Conservation (phyloP, 495 filamentous ascomycete species). For the Mytilinidion resinicola region DNA sequence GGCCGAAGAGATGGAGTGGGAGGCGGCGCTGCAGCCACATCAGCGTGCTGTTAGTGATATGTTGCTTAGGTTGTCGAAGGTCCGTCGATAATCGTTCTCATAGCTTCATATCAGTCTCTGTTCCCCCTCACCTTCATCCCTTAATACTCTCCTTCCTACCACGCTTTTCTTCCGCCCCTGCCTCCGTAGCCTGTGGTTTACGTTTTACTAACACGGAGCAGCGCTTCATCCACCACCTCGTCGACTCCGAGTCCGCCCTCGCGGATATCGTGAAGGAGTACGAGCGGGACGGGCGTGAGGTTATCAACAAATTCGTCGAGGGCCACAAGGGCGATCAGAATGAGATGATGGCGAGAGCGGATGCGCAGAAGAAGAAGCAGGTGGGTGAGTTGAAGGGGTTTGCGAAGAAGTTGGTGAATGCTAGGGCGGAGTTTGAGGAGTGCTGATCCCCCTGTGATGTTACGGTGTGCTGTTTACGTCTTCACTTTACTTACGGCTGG, state of each 20-base stretch:
- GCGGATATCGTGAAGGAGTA: conserved; percentile 13
- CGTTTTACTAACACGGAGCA: neutral
- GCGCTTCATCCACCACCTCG: conserved; percentile 15
- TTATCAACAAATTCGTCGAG: conserved; percentile 8
- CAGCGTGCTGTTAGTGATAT: conserved; percentile 13
- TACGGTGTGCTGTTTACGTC: too few relatives aligned
- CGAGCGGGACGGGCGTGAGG: conserved; percentile 10
- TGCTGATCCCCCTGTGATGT: neutral
- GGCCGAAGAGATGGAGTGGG: conserved; percentile 23
- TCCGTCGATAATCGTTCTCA: neutral
- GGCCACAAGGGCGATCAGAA: conserved; percentile 6
- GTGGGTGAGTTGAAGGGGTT: conserved; percentile 2
- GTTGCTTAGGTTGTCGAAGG: conserved; percentile 12
- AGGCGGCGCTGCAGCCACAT: conserved; percentile 20
- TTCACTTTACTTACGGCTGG: too few relatives aligned
- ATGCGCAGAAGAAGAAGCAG: conserved; percentile 9
- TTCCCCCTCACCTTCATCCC: neutral
- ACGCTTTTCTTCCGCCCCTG: too few relatives aligned
- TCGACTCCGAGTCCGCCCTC: conserved; percentile 20
- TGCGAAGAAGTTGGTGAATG: conserved; percentile 1
- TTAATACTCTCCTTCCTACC: too few relatives aligned
- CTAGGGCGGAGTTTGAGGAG: neutral
- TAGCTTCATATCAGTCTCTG: neutral
- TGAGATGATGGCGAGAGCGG: neutral
- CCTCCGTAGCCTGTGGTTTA: too few relatives aligned